A percentile compares a stretch with the other conserved stretches of the same genome.
Conservation (phyloP, 768 basidiomycete genomes). For the Amanita exitialis region DNA sequence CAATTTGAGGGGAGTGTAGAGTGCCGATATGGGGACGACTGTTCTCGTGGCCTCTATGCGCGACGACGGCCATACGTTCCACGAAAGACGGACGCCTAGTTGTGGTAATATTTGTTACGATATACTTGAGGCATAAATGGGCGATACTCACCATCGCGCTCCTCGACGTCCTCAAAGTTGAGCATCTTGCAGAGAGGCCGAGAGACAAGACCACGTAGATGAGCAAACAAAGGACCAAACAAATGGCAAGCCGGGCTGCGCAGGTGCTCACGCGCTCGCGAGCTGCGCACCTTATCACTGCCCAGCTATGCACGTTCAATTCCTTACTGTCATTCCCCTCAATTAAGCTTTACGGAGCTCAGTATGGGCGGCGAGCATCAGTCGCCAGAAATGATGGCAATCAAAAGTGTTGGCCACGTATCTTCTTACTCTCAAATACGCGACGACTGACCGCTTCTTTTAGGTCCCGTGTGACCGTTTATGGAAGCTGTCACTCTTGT, state of each 20-base stretch:
- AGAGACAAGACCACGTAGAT: conserved; percentile 22
- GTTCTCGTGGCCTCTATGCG: conserved; percentile 97
- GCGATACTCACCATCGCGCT: conserved; percentile 73
- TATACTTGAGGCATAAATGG: neutral
- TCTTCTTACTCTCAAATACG: too few relatives aligned
- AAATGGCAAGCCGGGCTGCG: conserved; percentile 1
- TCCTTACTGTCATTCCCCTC: neutral
- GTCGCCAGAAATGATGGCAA: too few relatives aligned
- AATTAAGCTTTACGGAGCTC: neutral
- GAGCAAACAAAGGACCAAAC: conserved; percentile 17
- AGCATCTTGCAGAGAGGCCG: conserved; percentile 28
- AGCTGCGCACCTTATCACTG: too few relatives aligned
- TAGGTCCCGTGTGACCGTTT: too few relatives aligned
- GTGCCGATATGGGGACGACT: conserved; percentile 95
- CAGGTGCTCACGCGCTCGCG: neutral
- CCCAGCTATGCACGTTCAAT: neutral
- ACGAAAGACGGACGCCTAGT: conserved; percentile 86
- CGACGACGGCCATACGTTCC: conserved; percentile 99
- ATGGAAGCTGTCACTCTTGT: too few relatives aligned
- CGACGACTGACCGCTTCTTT: too few relatives aligned
- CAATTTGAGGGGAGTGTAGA: conserved; percentile 92
- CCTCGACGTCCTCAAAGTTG: conserved; percentile 96
- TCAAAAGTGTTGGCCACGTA: too few relatives aligned
- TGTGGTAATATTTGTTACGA: neutral
- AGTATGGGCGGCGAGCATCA: too few relatives aligned